phyloP scores from a whole-genome alignment of 345 rosid species.

The Pistacia vera region DNA sequence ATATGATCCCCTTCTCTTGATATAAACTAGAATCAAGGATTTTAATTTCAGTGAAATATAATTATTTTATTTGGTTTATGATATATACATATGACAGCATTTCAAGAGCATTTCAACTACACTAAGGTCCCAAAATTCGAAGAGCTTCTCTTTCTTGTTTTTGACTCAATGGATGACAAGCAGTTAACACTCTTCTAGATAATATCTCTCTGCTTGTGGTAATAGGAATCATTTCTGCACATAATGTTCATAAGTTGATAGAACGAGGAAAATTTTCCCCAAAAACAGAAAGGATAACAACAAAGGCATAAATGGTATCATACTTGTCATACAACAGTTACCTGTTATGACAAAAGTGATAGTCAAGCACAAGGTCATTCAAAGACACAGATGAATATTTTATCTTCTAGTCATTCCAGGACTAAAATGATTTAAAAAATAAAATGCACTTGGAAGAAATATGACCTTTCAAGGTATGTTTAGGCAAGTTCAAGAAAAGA shows the following conservation, averaged over 20 bases:
- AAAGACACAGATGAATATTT: background rate
- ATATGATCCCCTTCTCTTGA: too few species aligned
- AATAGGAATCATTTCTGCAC: background rate
- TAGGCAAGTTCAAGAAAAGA: background rate
- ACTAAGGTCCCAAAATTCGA: background rate
- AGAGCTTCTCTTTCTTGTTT: background rate
- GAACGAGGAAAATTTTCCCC: background rate
- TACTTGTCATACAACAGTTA: background rate
- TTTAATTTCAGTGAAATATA: background rate
- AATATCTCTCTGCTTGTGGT: background rate
- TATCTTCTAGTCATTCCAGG: background rate
- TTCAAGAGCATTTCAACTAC: background rate
- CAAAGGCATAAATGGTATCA: background rate
- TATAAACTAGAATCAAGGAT: background rate
- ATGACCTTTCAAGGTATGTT: background rate
- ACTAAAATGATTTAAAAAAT: background rate
- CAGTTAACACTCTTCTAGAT: background rate
- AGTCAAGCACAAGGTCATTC: background rate
- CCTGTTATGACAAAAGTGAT: background rate
- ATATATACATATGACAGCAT: background rate
- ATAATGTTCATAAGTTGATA: background rate
- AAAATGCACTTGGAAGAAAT: background rate
- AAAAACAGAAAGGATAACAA: background rate
- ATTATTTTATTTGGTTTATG: background rate
- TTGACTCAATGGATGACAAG: background rate